Evolutionary conservation across 2,329 filamentous ascomycete genomes (phyloP).

Genomic region (Colletotrichum sp.): DNA sequence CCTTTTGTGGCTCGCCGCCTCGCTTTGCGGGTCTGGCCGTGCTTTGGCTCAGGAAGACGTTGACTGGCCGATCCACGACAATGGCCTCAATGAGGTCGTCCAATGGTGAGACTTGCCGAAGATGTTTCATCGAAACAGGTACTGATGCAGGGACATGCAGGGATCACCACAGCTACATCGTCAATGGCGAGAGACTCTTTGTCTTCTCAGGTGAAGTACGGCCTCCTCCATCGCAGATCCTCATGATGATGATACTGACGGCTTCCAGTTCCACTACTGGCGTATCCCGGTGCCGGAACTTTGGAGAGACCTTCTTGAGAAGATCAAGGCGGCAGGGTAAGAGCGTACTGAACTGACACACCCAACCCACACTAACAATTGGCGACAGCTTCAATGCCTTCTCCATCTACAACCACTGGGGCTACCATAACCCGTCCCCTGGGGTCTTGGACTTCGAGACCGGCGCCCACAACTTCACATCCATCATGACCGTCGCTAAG

Average conservation of each 20-base stretch:
- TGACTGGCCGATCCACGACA: conserved; percentile 32
- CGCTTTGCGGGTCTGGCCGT: background rate
- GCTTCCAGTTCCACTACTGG: conserved; percentile 40
- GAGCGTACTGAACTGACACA: background rate
- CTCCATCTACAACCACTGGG: conserved; percentile 48
- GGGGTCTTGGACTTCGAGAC: conserved; percentile 40
- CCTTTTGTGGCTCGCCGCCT: conserved; percentile 16
- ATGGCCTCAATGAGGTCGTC: conserved; percentile 36
- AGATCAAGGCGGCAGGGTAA: conserved; percentile 46
- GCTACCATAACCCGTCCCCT: conserved; percentile 40
- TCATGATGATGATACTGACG: conserved; percentile 35
- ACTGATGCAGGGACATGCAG: conserved; percentile 24
- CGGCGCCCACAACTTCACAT: conserved; percentile 50
- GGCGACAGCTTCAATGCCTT: conserved; percentile 43
- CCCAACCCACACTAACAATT: background rate
- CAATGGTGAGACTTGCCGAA: conserved; percentile 30
- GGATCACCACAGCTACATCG: conserved; percentile 45
- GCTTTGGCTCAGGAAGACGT: conserved; percentile 2
- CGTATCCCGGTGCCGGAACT: conserved; percentile 31
- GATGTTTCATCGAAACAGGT: background rate
- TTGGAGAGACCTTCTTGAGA: conserved; percentile 47
- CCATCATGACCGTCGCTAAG: conserved; percentile 50
- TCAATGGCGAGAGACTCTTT: conserved; percentile 46
- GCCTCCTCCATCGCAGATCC: background rate
- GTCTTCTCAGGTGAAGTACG: conserved; percentile 46